Conservation (phyloP, 345 rosid genomes). For the Eucalyptus paniculata region DNA sequence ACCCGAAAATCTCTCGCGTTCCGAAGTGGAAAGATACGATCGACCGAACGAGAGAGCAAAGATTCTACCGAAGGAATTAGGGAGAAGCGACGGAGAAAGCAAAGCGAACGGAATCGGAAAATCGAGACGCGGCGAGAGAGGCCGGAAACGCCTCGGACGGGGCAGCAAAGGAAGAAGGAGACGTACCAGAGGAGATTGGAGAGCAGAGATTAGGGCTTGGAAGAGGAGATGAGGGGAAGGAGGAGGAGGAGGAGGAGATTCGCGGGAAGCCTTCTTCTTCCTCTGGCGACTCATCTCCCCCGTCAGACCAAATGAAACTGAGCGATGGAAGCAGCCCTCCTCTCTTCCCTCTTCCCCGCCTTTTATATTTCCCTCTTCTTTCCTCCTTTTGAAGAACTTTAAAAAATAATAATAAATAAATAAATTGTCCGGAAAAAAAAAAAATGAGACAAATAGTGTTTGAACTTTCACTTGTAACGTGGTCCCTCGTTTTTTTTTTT, state of each 20-base stretch:
- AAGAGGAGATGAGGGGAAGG: neutral
- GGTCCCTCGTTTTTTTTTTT: too few species aligned
- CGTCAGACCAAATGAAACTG: neutral
- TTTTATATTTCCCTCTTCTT: neutral
- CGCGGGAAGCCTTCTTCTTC: neutral
- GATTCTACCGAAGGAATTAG: neutral
- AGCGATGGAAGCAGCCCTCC: neutral
- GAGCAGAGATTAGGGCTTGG: neutral
- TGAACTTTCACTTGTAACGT: too few species aligned
- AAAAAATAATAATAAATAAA: too few species aligned
- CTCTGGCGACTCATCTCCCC: neutral
- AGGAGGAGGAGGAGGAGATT: neutral
- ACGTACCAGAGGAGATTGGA: neutral
- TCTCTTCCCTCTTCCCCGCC: neutral
- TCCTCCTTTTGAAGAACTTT: neutral
- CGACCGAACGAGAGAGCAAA: neutral
- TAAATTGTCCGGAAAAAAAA: accelerated
- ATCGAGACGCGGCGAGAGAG: neutral
- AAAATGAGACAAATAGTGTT: too few species aligned
- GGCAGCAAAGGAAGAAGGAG: neutral
- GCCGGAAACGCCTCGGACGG: neutral
- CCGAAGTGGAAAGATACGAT: neutral
- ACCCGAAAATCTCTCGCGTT: neutral
- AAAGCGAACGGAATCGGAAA: neutral
- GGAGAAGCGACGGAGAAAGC: neutral